Evolutionary conservation across 441 rosid genomes (phyloP).

Genomic region (Erysimum cheiri): DNA sequence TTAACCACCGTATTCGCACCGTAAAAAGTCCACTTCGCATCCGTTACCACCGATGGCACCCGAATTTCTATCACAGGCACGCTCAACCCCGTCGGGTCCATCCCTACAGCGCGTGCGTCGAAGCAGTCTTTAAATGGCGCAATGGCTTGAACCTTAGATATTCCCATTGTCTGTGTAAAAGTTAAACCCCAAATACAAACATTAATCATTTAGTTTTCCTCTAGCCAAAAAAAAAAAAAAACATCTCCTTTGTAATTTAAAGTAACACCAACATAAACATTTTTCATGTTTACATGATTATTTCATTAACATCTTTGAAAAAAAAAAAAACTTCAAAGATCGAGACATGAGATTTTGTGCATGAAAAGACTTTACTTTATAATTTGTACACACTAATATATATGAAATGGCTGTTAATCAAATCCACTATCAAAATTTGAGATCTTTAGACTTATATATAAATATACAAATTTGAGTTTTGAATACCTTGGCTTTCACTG

Average conservation of each 20-base stretch:
- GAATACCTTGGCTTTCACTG: slow-evolving; percentile 9
- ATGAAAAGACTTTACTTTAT: too few relatives aligned
- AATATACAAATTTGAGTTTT: background rate
- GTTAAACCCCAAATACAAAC: background rate
- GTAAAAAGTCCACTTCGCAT: slow-evolving; percentile 36
- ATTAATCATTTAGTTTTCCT: background rate
- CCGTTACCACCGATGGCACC: background rate
- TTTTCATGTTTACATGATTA: background rate
- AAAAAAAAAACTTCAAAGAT: too few relatives aligned
- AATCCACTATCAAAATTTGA: too few relatives aligned
- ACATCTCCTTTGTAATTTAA: background rate
- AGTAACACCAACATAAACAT: background rate
- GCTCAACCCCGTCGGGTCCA: slow-evolving; percentile 44
- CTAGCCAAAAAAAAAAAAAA: background rate
- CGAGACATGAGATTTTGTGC: background rate
- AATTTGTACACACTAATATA: too few relatives aligned
- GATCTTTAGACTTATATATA: too few relatives aligned
- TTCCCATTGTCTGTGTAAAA: background rate
- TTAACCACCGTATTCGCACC: slow-evolving; percentile 47
- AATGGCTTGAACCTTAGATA: slow-evolving; percentile 40
- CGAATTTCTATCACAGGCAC: slow-evolving; percentile 25
- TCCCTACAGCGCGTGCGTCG: slow-evolving; percentile 13
- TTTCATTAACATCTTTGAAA: too few relatives aligned
- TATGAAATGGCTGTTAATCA: background rate
- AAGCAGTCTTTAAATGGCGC: slow-evolving; percentile 56